Evolutionary conservation across 371 early-diverging fungal species (phyloP).

Genomic region (Mortierella sp.): DNA sequence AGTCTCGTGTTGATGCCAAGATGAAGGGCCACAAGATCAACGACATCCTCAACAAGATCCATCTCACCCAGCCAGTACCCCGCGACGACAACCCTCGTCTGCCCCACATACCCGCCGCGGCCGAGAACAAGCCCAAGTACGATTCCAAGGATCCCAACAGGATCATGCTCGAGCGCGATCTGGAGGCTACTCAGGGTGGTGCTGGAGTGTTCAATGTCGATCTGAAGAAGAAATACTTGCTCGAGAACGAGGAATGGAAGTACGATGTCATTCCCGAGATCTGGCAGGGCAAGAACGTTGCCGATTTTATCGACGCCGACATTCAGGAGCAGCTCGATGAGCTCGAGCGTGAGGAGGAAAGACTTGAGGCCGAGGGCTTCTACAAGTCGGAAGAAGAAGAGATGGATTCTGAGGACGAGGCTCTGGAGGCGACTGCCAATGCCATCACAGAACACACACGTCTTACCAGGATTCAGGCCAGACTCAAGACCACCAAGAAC

Average conservation of each 20-base stretch:
- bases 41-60: constrained; percentile 95
- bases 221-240: constrained; percentile 89
- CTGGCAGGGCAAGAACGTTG: constrained; percentile 99
- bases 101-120: constrained; percentile 89
- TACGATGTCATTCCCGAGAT: constrained; percentile 99
- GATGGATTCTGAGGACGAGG: constrained; percentile 79
- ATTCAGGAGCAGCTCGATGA: constrained; percentile 96
- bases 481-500: constrained; percentile 60
- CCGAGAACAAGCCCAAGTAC: constrained; percentile 75
- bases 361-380: constrained; percentile 89
- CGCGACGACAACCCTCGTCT: constrained; percentile 90
- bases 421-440: constrained; percentile 80
- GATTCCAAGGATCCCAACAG: constrained; percentile 88
- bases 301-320: constrained; percentile 99
- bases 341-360: constrained; percentile 97
- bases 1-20: constrained; percentile 95
- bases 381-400: constrained; percentile 91
- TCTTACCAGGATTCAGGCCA: constrained; percentile 76
- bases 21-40: constrained; percentile 91
- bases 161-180: constrained; percentile 86
- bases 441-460: constrained; percentile 89
- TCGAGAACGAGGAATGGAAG: constrained; percentile 94
- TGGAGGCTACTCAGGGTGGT: constrained; percentile 93
- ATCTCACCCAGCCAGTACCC: constrained; percentile 88
- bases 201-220: constrained; percentile 97